Base-by-base conservation (phyloP, 306 rosid genomes). In the Gynostemma pentaphyllum region DNA sequence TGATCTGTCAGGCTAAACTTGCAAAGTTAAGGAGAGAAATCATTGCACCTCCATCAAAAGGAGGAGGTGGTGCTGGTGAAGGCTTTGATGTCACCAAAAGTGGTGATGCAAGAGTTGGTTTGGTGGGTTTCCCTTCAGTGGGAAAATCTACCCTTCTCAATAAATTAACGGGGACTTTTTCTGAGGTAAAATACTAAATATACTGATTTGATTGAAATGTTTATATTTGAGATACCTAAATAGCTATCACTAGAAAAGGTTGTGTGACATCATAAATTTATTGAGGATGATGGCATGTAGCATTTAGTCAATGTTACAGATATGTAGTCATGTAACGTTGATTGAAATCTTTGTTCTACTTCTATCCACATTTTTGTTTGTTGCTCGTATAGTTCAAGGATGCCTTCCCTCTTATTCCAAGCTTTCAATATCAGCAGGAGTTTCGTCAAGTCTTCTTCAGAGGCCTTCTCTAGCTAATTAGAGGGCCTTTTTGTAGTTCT, bases 41-140 rank as follows among this genome's bases (percentile, higher is more conserved):
- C 62, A 84, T 92, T 56, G 74, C 91, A 24, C 99, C 99, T 60
- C 5, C 96, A 2, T 27, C 99, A 21, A 92, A 92, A 72, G 99
- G 99, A 49, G 97, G 84, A 45, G 99, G 81, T 26, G 99, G 94
- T 52, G 96, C 96, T 46, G 99, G 99, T 66, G 99, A 92, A 72
- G 99, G 99, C 66, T 92, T 92, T 77, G 99, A 92, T 72, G 99
- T 88, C 46, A 92, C 99, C 70, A 92, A 92, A 81, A 92, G 99
- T 62, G 99, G 99, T 40, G 99, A 92, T 84, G 90, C 96, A 75
- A 88, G 99, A 69, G 99, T 92, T 76, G 96, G 99, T 71, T 84
- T 92, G 11, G 99, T 92, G 77, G 99, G 99, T 47, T 92, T 92
- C 67, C 99, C 96, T 68, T 92, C 99, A 9, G 99, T 92, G 64